A percentile compares a stretch with the other conserved stretches of the same genome.
Conservation (phyloP, 2,329 filamentous ascomycete genomes). For the Botryotinia narcissicola region DNA sequence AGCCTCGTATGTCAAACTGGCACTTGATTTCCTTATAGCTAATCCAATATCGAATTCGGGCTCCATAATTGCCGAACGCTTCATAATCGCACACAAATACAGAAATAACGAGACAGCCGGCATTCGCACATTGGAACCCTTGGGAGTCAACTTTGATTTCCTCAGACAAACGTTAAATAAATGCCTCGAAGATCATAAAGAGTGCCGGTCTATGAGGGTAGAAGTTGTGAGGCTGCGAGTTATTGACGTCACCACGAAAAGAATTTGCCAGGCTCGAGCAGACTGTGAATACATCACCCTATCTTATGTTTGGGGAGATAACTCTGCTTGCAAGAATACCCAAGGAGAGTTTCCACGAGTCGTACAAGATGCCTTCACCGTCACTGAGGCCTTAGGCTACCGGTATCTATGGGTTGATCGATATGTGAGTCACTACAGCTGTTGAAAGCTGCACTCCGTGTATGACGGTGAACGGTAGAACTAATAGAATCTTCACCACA, state of each 20-base stretch:
- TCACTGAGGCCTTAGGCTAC: neutral
- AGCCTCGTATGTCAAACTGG: too few species aligned
- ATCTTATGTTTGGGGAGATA: neutral
- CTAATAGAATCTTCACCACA: neutral
- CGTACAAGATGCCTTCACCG: neutral
- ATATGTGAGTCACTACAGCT: neutral
- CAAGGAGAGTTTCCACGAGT: neutral
- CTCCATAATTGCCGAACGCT: too few species aligned
- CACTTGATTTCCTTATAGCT: too few species aligned
- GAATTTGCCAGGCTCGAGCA: neutral
- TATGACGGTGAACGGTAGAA: neutral
- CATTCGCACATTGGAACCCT: neutral
- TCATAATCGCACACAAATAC: too few species aligned
- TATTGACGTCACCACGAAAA: neutral
- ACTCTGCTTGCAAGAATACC: neutral
- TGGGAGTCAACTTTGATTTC: neutral
- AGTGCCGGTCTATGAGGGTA: neutral
- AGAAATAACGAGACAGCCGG: too few species aligned
- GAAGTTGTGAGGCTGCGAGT: neutral
- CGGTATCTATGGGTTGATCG: neutral
- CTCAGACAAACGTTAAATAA: fast-evolving
- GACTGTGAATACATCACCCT: neutral
- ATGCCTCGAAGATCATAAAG: neutral
- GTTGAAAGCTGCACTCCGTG: fast-evolving
- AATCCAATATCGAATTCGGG: too few species aligned